Evolutionary conservation across 2,329 filamentous ascomycete species (phyloP), one percentile per base, ranked within the genome.

Genomic region (Clarireedia monteithiana): DNA sequence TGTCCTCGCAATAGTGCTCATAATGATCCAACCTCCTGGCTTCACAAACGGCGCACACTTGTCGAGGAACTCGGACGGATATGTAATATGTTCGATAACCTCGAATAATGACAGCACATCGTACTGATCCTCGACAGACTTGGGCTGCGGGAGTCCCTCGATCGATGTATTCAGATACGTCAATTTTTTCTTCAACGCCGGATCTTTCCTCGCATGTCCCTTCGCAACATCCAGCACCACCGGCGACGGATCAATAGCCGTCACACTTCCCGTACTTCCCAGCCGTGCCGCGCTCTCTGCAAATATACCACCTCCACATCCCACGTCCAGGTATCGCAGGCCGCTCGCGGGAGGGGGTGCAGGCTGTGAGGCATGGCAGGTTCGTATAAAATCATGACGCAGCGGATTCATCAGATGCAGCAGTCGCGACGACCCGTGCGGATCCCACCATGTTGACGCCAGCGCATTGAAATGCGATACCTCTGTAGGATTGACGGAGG

Each of bases 371-470:
- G 77, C 71, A 48, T 86, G 81, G 69, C 92, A 96, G 60, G 76
- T 74, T 23, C 78, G 78, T 70, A 96, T 94, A 73, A 97, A 97
- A 73, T 91, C 85, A 74, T 97, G 91, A 36, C 94, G 91, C 47
- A 96, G 82, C 1, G 94, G 94, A 74, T 99, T 97, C 92, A 99
- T 97, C 63, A 96, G 85, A 72, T 99, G 94, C 2, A 99, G 83
- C 57, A 96, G 84, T 40, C 92, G 84, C 4, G 91, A 96, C 6
- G 92, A 86, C 51, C 94, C 94, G 68, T 96, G 85, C 1, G 92
- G 89, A 72, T 97, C 91, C 94, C 94, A 99, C 94, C 94, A 99
- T 66, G 86, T 86, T 62, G 88, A 89, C 62, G 94, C 94, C 67
- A 99, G 89, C 60, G 84, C 84, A 68, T 91, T 91, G 81, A 99